Conservation (phyloP, 345 rosid genomes). For the Populus simonii region DNA sequence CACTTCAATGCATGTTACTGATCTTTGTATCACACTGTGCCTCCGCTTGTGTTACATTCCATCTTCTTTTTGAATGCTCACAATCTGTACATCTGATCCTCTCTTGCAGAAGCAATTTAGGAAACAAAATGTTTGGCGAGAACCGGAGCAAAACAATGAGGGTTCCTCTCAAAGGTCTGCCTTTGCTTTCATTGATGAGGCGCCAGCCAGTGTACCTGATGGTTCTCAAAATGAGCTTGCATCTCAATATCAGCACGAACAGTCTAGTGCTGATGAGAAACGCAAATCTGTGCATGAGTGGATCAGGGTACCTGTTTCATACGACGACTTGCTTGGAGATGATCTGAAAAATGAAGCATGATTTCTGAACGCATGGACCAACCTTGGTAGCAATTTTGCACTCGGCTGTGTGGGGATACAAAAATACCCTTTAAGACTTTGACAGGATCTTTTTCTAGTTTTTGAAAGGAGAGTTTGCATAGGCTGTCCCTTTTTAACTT, state of each 20-base stretch:
- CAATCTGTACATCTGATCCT: neutral
- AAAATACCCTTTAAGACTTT: neutral
- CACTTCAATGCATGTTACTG: neutral
- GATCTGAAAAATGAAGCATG: slow-evolving; percentile 14
- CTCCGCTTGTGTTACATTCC: neutral
- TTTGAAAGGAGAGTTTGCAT: neutral
- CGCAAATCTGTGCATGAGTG: slow-evolving; percentile 66
- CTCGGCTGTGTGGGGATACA: neutral
- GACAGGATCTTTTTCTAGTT: neutral
- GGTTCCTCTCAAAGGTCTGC: slow-evolving; percentile 29
- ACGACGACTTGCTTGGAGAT: slow-evolving; percentile 56
- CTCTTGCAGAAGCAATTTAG: slow-evolving; percentile 79
- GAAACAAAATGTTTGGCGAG: slow-evolving; percentile 40
- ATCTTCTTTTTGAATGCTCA: neutral
- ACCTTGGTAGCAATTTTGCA: neutral
- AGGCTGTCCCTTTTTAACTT: neutral
- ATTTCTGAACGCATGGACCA: neutral
- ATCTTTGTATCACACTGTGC: neutral
- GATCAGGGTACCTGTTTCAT: slow-evolving; percentile 80
- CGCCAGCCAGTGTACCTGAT: slow-evolving; percentile 19
- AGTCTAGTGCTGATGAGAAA: slow-evolving; percentile 34
- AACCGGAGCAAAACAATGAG: slow-evolving; percentile 27
- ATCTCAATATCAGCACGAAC: slow-evolving; percentile 24
- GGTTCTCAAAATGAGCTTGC: slow-evolving; percentile 14
- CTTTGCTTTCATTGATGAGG: slow-evolving; percentile 27